Base-by-base conservation (phyloP, 2,329 filamentous ascomycete species). In the Diaporthe sp. region DNA sequence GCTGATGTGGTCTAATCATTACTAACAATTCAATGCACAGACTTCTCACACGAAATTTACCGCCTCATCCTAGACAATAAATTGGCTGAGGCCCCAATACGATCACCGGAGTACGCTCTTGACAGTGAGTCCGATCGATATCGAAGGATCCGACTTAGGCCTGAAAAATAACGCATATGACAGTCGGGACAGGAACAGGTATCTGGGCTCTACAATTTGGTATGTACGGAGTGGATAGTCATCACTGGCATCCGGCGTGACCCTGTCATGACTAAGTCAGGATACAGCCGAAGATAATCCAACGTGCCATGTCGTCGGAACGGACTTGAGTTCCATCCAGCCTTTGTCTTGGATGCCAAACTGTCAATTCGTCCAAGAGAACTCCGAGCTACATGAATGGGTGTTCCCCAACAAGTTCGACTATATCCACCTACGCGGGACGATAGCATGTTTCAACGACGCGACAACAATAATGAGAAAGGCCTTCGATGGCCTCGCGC, bases 341-440 rank as follows among this genome's bases (percentile, higher is more conserved):
- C 70, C 70, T 6, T 34, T 72, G 25, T 39, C 70, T 17, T 72
- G 70, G 70, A 60, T 60, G 70, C 53, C 70, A 5, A 72, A 72
- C 12, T 72, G 68, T 25, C 68, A 47, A n/a, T 72, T 72, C 34
- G 31, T 72, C 34, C 68, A 58, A 34, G 68, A 72, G 12, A 72
- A 60, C 6, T 72, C 68, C 0, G 68, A 71, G 53, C n/a, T 44
- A 1, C 25, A 58, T 2, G 37, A 44, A 13, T 71, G 68, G 68
- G 7, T 71, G 7, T 71, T 57, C 25, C 68, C 68, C 15, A 8
- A 71, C 15, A 42, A 31, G n/a, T 58, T 71, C 68, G 68, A 71
- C 68, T 58, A 71, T n/a, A 47, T 58, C 51, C 68, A 71, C 68
- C 37, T 58, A 12, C 51, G 68, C 17, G 68, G 68, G 25, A 71